Conservation (phyloP, 768 basidiomycete species). For the Pleurotus djamor region DNA sequence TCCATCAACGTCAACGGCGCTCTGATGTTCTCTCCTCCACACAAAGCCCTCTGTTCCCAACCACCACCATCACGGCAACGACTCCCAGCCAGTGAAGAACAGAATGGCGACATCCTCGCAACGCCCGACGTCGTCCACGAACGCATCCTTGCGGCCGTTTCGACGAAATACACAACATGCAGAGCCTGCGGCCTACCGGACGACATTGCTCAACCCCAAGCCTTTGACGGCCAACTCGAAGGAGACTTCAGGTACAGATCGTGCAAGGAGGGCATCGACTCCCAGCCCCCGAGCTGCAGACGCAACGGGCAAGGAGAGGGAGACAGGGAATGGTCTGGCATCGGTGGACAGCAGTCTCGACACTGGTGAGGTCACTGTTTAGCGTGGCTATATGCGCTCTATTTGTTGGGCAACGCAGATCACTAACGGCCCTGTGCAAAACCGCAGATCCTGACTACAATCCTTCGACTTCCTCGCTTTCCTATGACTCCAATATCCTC, state of each 20-base stretch:
- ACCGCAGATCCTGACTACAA: constrained; percentile 17
- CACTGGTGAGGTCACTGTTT: constrained; percentile 1
- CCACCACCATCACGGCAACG: not conserved
- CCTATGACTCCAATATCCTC: constrained; percentile 10
- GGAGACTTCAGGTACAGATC: not conserved
- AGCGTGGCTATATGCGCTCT: not conserved
- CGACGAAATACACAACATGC: not conserved
- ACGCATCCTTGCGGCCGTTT: not conserved
- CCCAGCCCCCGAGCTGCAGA: not conserved
- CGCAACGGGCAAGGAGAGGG: constrained; percentile 4
- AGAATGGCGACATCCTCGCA: not conserved
- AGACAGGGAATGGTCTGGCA: not conserved
- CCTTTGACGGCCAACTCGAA: constrained; percentile 1
- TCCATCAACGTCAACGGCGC: constrained; percentile 6
- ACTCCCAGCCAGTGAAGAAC: not conserved
- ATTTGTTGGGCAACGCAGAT: not conserved
- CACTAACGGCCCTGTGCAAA: not conserved
- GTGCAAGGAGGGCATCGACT: constrained; percentile 1
- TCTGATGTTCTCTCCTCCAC: not conserved
- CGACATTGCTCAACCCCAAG: constrained; percentile 5
- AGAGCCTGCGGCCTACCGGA: constrained; percentile 1
- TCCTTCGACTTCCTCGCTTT: constrained; percentile 13
- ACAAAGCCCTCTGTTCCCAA: constrained; percentile 1
- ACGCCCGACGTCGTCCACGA: not conserved
- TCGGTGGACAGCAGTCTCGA: constrained; percentile 5